Percentiles rank a stretch among this genome's conserved stretches.
Conservation (phyloP, 352 stramenopile genomes). For the Globisporangium barbulae region DNA sequence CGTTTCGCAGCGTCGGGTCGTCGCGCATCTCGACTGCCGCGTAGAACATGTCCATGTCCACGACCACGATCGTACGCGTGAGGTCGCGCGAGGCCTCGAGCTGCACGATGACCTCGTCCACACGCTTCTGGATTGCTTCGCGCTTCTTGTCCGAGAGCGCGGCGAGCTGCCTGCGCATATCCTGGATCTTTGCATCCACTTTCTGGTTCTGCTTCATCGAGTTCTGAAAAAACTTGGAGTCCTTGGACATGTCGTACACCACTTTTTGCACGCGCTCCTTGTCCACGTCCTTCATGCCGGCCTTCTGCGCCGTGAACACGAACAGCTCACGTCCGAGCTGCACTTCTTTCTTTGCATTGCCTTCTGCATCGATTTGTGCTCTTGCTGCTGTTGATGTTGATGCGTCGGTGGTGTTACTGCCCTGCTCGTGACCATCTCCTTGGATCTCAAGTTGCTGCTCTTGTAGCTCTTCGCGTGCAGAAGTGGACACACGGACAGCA, state of each 20-base stretch:
- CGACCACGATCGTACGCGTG: slow-evolving; percentile 81
- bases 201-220: slow-evolving; percentile 87
- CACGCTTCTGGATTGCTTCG: slow-evolving; percentile 33
- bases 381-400: background rate
- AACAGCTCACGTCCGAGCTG: slow-evolving; percentile 47
- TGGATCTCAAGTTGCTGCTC: background rate
- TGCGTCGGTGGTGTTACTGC: background rate
- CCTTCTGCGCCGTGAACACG: slow-evolving; percentile 83
- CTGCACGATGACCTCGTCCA: slow-evolving; percentile 38
- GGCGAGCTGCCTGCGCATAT: slow-evolving; percentile 66
- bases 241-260: slow-evolving; percentile 93
- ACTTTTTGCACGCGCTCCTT: slow-evolving; percentile 90
- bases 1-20: slow-evolving; percentile 79
- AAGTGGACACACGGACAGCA: background rate
- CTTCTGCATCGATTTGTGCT: background rate
- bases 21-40: slow-evolving; percentile 95
- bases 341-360: slow-evolving; percentile 6
- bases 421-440: background rate
- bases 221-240: slow-evolving; percentile 92
- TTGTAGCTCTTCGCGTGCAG: background rate
- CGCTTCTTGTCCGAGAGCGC: slow-evolving; percentile 39
- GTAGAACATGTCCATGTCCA: slow-evolving; percentile 99
- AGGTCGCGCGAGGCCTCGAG: slow-evolving; percentile 58
- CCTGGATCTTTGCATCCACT: slow-evolving; percentile 75
- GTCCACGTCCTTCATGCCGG: slow-evolving; percentile 88